Conservation (phyloP, 345 rosid genomes). For the Eucalyptus pumila region DNA sequence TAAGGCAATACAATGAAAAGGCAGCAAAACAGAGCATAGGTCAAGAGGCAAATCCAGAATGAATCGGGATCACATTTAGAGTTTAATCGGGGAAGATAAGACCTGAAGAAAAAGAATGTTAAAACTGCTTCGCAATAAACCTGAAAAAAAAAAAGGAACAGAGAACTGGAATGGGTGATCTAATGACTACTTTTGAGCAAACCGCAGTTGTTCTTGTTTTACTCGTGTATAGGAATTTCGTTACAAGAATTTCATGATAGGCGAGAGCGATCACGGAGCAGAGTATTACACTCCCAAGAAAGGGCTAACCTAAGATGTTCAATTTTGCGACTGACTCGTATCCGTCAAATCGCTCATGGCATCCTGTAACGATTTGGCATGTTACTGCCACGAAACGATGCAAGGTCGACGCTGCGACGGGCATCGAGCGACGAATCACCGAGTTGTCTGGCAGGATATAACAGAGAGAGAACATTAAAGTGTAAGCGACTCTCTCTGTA, state of each 20-base stretch:
- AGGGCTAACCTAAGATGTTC: not conserved
- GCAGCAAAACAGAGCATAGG: not conserved
- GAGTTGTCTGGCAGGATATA: too few species aligned
- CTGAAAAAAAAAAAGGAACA: too few species aligned
- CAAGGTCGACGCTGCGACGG: fast-evolving
- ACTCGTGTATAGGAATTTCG: not conserved
- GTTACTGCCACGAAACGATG: fast-evolving
- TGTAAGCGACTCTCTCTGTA: fast-evolving
- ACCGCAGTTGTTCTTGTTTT: not conserved
- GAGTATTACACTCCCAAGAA: not conserved
- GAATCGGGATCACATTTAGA: not conserved
- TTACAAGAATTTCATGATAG: not conserved
- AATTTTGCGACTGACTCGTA: not conserved
- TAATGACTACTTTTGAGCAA: not conserved
- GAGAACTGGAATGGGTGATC: not conserved
- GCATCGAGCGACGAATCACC: too few species aligned
- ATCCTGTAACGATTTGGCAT: too few species aligned
- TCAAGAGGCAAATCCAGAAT: not conserved
- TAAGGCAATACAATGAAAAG: not conserved
- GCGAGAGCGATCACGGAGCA: not conserved
- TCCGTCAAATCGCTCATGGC: not conserved
- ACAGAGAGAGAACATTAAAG: too few species aligned
- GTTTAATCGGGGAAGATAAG: not conserved
- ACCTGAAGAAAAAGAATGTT: too few species aligned
- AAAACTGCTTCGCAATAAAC: too few species aligned